Percentiles rank a stretch among this genome's conserved stretches.
Conservation (phyloP, 2,329 filamentous ascomycete species). For the Xylariaceae sp. region DNA sequence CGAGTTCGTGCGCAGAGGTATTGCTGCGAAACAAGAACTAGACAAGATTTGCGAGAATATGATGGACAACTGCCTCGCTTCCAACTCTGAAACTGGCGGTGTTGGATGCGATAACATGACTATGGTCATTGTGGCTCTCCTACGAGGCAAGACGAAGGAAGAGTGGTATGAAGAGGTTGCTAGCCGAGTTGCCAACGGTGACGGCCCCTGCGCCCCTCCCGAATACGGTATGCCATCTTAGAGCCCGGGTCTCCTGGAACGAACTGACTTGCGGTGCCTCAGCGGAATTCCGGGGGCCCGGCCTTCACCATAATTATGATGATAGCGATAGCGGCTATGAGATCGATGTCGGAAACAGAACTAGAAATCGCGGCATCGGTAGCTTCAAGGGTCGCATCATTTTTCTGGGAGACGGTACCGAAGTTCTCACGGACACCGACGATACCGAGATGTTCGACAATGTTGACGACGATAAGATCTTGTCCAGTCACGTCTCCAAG, state of each 20-base stretch:
- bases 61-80: slow-evolving; percentile 99
- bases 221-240: slow-evolving; percentile 85
- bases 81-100: slow-evolving; percentile 94
- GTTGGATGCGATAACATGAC: slow-evolving; percentile 99
- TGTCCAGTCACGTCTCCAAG: slow-evolving; percentile 77
- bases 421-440: slow-evolving; percentile 81
- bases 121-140: slow-evolving; percentile 83
- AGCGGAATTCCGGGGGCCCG: slow-evolving; percentile 83
- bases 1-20: slow-evolving; percentile 93
- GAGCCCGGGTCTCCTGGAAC: slow-evolving; percentile 28
- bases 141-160: slow-evolving; percentile 88
- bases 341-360: slow-evolving; percentile 62
- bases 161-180: slow-evolving; percentile 98
- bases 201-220: slow-evolving; percentile 95
- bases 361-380: slow-evolving; percentile 58
- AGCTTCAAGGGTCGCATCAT: slow-evolving; percentile 84
- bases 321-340: slow-evolving; percentile 75
- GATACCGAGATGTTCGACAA: slow-evolving; percentile 94
- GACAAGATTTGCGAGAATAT: slow-evolving; percentile 98
- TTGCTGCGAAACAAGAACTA: slow-evolving; percentile 92
- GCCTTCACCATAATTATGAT: slow-evolving; percentile 76
- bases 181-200: slow-evolving; percentile 88
- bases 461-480: slow-evolving; percentile 76
- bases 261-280: slow-evolving; percentile 33
- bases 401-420: slow-evolving; percentile 89